phyloP scores from a whole-genome alignment of 75 land plant species.

The Picea sitchensis region DNA sequence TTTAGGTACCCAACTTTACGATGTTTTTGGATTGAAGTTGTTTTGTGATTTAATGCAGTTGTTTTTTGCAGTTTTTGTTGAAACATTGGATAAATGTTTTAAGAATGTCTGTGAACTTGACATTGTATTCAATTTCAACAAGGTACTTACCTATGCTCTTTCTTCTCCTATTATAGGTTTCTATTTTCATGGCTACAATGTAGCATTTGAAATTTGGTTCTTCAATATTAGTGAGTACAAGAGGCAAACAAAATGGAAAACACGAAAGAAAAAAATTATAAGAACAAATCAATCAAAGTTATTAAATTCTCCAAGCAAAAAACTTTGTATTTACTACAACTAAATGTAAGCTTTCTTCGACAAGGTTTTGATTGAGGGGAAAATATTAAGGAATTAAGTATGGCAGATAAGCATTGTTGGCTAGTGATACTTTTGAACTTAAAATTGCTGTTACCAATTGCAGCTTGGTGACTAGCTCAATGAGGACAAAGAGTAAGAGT shows the following conservation, averaged over 20 bases:
- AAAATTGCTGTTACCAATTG: too few species aligned
- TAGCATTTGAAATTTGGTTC: not conserved
- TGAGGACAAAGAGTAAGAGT: too few species aligned
- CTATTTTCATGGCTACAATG: not conserved
- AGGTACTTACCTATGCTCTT: slow-evolving; percentile 41
- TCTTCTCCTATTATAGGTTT: slow-evolving; percentile 1
- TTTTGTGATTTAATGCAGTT: not conserved
- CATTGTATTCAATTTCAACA: slow-evolving; percentile 87
- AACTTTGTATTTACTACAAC: not conserved
- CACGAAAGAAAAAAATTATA: too few species aligned
- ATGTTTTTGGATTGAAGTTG: not conserved
- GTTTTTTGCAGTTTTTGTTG: slow-evolving; percentile 78
- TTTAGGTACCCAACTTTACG: too few species aligned
- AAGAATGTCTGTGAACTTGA: slow-evolving; percentile 99
- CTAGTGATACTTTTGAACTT: not conserved
- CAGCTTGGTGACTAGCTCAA: too few species aligned
- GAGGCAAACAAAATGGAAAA: too few species aligned
- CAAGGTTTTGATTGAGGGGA: not conserved
- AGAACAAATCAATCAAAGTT: not conserved
- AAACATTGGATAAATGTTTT: slow-evolving; percentile 93
- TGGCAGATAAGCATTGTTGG: not conserved
- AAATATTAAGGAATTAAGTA: not conserved
- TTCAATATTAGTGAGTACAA: not conserved
- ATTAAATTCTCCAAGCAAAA: not conserved
- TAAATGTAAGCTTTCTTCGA: not conserved